Evolutionary conservation across 257 asterid genomes (phyloP), one percentile per base, ranked within the genome.

Genomic region (Voacanga thouarsii): DNA sequence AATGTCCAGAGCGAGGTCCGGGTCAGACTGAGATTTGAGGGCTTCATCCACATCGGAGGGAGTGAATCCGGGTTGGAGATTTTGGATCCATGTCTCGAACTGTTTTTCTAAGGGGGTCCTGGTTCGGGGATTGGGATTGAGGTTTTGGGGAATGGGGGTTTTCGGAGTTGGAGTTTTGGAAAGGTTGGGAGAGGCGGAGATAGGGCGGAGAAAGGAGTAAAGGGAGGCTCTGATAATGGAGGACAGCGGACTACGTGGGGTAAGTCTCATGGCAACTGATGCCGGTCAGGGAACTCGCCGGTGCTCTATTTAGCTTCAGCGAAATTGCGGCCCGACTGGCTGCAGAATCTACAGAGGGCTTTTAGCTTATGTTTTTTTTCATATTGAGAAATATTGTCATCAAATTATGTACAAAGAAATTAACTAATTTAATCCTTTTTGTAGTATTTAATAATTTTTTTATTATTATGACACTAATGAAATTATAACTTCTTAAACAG

Each of bases 1-100:
- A 28, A 95, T 91, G 85, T 93, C 99, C 77, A 93, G 94, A 57
- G 99, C 95, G 33, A 93, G 83, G 83, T 93, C 99, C 23, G 98
- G 96, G 88, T 95, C 97, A 55, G 91, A 66, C 79, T 93, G 98
- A 81, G 94, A 83, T 1, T 55, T 84, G 68, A 95, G 89, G 71
- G 96, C 93, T 30, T 81, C 81, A 71, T 80, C 85, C 61, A 95
- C 98, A 84, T 95, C 96, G 77, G 87, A 76, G 59, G 87, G 93
- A 67, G 91, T 88, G 88, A 95, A 95, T 3, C 99, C 97, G n/a
- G 97, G 94, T 83, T 82, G 87, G 68, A 94, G 98, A 63, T 84
- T 81, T 75, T 86, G 89, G 73, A 90, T 87, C 92, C 95, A 90
- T 75, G 96, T 78, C 77, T 92, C 96, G 91, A 94, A 94, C 79